Conservation (phyloP, 2,329 filamentous ascomycete species). For the Penicillium sp. region DNA sequence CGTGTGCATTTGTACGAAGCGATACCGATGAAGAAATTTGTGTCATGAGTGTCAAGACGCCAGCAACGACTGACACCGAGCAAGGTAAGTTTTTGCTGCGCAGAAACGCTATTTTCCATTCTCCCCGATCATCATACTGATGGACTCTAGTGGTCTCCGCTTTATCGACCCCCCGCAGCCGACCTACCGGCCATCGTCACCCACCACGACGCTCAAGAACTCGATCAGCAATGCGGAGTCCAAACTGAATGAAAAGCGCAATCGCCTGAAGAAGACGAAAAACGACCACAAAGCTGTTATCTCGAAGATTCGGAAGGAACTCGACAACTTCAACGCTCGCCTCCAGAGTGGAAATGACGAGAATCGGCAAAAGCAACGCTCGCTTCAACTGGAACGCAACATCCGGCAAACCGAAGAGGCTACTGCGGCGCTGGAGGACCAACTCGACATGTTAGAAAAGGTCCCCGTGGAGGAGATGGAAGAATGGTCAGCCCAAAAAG, state of each 20-base stretch:
- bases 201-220: constrained; percentile 61
- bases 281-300: constrained; percentile 59
- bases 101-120: neutral
- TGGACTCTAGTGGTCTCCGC: constrained; percentile 31
- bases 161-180: constrained; percentile 51
- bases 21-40: constrained; percentile 57
- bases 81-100: constrained; percentile 46
- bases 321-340: constrained; percentile 56
- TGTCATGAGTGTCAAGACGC: constrained; percentile 60
- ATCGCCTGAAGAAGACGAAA: constrained; percentile 56
- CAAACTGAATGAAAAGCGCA: constrained; percentile 57
- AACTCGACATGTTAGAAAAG: constrained; percentile 55
- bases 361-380: constrained; percentile 59
- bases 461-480: constrained; percentile 56
- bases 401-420: constrained; percentile 62
- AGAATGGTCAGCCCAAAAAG: constrained; percentile 52
- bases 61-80: constrained; percentile 56
- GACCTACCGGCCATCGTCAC: constrained; percentile 60
- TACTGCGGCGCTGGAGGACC: constrained; percentile 51
- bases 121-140: constrained; percentile 8
- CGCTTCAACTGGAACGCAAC: constrained; percentile 59
- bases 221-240: constrained; percentile 60
- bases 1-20: constrained; percentile 58
- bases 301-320: constrained; percentile 58
- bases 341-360: constrained; percentile 59